These are phyloP conservation scores for Pichia terricola DNA, from an alignment of 1,139 yeast genomes.

Conservation along the genomic window DNA sequence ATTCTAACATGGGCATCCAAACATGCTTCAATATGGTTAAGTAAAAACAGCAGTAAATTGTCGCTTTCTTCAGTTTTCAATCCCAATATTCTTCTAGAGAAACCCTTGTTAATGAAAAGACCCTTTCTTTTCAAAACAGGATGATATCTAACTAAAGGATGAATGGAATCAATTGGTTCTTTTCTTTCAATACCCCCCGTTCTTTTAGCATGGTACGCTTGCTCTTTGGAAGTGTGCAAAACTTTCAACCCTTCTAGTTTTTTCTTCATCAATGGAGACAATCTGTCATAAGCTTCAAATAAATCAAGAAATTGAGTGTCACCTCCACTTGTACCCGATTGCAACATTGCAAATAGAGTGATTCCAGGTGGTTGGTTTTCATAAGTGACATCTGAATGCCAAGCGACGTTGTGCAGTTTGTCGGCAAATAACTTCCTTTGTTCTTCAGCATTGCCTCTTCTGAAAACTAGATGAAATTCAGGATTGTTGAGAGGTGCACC, in stretches of 20 bases:
- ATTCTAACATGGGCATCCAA: conserved; percentile 50
- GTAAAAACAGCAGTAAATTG: conserved; percentile 43
- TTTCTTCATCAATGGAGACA: conserved; percentile 51
- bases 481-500: conserved; percentile 53
- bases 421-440: conserved; percentile 29
- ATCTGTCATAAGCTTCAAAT: conserved; percentile 57
- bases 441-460: conserved; percentile 36
- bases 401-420: conserved; percentile 30
- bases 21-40: conserved; percentile 38
- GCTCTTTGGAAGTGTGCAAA: conserved; percentile 59
- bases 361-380: conserved; percentile 63
- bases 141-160: conserved; percentile 60
- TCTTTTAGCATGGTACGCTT: conserved; percentile 45
- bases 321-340: conserved; percentile 51
- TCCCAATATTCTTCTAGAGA: conserved; percentile 54
- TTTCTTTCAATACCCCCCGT: conserved; percentile 59
- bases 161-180: conserved; percentile 47
- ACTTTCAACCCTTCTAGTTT: conserved; percentile 51
- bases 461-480: conserved; percentile 53
- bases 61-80: conserved; percentile 57
- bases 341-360: conserved; percentile 58
- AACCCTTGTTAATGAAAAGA: conserved; percentile 50
- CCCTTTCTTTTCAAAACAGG: conserved; percentile 59
- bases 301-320: conserved; percentile 64
- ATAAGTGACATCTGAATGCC: conserved; percentile 66